phyloP scores from a whole-genome alignment of 352 stramenopile genomes.

The Phytophthora meadii region DNA sequence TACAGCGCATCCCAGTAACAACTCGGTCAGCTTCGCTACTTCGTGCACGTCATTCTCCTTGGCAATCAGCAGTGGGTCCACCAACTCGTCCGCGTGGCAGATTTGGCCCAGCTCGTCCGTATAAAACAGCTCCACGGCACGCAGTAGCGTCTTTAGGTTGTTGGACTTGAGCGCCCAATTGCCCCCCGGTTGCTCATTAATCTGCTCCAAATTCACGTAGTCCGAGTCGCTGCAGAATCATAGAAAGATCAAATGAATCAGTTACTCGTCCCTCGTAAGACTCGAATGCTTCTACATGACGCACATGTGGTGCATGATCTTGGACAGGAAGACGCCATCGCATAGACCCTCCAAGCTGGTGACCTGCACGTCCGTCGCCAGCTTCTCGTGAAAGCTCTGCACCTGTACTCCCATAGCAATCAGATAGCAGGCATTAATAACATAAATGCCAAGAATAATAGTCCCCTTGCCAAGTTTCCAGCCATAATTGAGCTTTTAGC shows the following conservation, averaged over 20 bases:
- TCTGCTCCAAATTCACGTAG: conserved; percentile 81
- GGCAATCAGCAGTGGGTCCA: conserved; percentile 72
- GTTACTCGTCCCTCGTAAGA: conserved; percentile 1
- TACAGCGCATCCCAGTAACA: conserved; percentile 81
- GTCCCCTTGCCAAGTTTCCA: background rate
- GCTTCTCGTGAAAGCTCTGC: conserved; percentile 74
- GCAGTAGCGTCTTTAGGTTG: conserved; percentile 84
- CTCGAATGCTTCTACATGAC: conserved; percentile 19
- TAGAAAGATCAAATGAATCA: conserved; percentile 10
- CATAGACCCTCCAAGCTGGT: conserved; percentile 62
- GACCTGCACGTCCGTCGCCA: conserved; percentile 53
- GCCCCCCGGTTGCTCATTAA: conserved; percentile 58
- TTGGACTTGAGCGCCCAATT: conserved; percentile 85
- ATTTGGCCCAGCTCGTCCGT: conserved; percentile 81
- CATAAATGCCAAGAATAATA: background rate
- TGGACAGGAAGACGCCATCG: conserved; percentile 84
- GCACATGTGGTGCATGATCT: conserved; percentile 89
- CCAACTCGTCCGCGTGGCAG: conserved; percentile 72
- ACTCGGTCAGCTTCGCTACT: conserved; percentile 70
- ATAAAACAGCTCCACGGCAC: conserved; percentile 83
- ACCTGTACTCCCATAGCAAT: conserved; percentile 41
- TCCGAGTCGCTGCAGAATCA: conserved; percentile 64
- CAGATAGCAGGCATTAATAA: conserved; percentile 2
- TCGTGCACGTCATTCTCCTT: conserved; percentile 77
- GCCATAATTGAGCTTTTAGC: background rate